A percentile compares a stretch with the other conserved stretches of the same genome.
Evolutionary conservation across 2,329 filamentous ascomycete genomes (phyloP).

Genomic region (Fusarium sp.): DNA sequence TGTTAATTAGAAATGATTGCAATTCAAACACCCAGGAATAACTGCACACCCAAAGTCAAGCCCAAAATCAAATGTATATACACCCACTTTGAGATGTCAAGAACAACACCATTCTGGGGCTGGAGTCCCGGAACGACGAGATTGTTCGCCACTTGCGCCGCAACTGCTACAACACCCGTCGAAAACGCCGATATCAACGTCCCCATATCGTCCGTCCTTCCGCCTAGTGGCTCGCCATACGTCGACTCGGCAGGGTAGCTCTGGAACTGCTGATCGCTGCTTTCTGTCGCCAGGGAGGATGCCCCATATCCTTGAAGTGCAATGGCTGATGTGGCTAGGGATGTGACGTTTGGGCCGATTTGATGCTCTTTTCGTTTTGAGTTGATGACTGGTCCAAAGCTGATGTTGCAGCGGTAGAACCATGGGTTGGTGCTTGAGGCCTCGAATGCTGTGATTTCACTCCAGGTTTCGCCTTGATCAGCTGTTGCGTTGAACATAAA

Average conservation of each 20-base stretch:
- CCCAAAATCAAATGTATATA: conserved; percentile 45
- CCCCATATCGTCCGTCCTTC: conserved; percentile 48
- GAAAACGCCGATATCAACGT: conserved; percentile 49
- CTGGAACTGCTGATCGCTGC: conserved; percentile 42
- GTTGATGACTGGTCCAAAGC: conserved; percentile 30
- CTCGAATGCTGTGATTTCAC: conserved; percentile 37
- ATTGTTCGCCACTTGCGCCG: conserved; percentile 45
- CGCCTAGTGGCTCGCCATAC: conserved; percentile 49
- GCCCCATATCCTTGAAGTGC: conserved; percentile 40
- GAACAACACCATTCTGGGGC: conserved; percentile 46
- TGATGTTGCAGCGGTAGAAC: conserved; percentile 41
- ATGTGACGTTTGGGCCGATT: conserved; percentile 32
- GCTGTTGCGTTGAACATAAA: conserved; percentile 35
- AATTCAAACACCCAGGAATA: conserved; percentile 36
- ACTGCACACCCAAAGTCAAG: conserved; percentile 46
- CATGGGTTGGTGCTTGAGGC: conserved; percentile 28
- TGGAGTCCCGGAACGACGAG: conserved; percentile 42
- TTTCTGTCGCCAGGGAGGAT: conserved; percentile 23
- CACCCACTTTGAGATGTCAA: conserved; percentile 48
- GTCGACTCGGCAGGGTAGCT: conserved; percentile 54
- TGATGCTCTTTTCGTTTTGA: conserved; percentile 26
- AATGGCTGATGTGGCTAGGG: conserved; percentile 31
- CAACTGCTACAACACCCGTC: conserved; percentile 48
- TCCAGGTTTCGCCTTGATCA: conserved; percentile 24
- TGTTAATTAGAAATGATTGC: conserved; percentile 26